A percentile compares a stretch with the other conserved stretches of the same genome.
Conservation (phyloP, 768 basidiomycete species). For the Psilocybe sp. region DNA sequence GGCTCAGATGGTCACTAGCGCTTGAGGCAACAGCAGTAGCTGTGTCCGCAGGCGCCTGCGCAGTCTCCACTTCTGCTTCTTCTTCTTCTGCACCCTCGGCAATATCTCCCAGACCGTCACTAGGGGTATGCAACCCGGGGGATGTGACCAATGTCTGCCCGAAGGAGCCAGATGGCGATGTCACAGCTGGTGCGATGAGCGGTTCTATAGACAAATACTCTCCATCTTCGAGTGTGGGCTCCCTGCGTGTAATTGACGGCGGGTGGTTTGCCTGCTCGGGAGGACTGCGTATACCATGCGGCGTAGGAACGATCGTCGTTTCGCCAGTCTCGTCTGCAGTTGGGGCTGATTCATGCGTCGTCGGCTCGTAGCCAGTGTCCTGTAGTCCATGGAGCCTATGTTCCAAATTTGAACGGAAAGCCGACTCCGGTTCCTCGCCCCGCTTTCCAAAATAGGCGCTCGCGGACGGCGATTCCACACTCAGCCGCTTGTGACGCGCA, state of each 20-base stretch:
- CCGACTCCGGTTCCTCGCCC: constrained; percentile 13
- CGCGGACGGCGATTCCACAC: constrained; percentile 18
- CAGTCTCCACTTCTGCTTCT: constrained; percentile 22
- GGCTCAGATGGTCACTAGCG: background rate
- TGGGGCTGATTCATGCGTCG: constrained; percentile 4
- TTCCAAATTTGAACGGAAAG: constrained; percentile 18
- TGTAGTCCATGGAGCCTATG: constrained; percentile 15
- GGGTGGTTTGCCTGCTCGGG: constrained; percentile 17
- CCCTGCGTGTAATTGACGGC: constrained; percentile 8
- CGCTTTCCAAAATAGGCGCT: constrained; percentile 12
- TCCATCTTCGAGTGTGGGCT: constrained; percentile 6
- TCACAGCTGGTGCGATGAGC: constrained; percentile 36
- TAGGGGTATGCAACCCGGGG: constrained; percentile 18
- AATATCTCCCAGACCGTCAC: constrained; percentile 52
- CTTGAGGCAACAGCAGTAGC: constrained; percentile 7
- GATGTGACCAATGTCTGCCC: constrained; percentile 30
- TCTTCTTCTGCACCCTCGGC: constrained; percentile 65
- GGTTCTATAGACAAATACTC: constrained; percentile 46
- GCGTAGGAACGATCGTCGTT: constrained; percentile 17
- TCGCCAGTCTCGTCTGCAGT: constrained; percentile 2
- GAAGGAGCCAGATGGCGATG: constrained; percentile 12
- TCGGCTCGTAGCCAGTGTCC: constrained; percentile 6
- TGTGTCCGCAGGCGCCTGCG: constrained; percentile 10
- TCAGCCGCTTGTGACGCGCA: constrained; percentile 20
- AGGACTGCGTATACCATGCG: constrained; percentile 15